These are phyloP conservation scores for Verticillium nonalfalfae DNA, from an alignment of 2,329 filamentous ascomycete genomes.

Conservation along the genomic window DNA sequence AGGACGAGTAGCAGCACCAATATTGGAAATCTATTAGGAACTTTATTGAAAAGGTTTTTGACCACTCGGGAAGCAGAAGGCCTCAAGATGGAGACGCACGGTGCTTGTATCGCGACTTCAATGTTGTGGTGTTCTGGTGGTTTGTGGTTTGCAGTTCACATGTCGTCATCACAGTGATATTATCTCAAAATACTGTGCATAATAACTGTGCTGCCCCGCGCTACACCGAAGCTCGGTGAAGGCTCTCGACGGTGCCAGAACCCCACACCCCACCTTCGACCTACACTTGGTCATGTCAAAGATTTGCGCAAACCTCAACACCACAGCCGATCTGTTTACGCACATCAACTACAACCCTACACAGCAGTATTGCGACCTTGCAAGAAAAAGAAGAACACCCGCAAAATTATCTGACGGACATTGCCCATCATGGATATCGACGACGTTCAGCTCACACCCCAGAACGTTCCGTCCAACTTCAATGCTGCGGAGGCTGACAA, in stretches of 20 bases:
- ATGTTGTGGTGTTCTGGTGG: too few relatives aligned
- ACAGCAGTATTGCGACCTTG: too few relatives aligned
- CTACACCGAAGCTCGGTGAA: conserved; percentile 3
- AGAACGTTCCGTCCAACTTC: conserved; percentile 45
- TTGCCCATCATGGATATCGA: conserved; percentile 29
- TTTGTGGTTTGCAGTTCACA: background rate
- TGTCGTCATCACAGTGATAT: background rate
- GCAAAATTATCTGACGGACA: background rate
- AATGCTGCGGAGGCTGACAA: conserved; percentile 50
- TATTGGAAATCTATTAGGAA: too few relatives aligned
- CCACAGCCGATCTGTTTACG: background rate
- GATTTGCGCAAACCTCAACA: background rate
- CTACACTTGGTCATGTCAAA: background rate
- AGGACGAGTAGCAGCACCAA: too few relatives aligned
- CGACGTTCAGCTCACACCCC: conserved; percentile 20
- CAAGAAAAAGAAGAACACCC: too few relatives aligned
- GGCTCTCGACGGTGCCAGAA: background rate
- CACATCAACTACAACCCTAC: background rate
- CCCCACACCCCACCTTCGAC: background rate
- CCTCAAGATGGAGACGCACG: too few relatives aligned
- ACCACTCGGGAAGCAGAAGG: too few relatives aligned
- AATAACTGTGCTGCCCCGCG: background rate
- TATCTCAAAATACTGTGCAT: background rate
- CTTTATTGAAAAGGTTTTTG: too few relatives aligned
- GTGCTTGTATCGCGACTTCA: too few relatives aligned